A percentile compares a stretch with the other conserved stretches of the same genome.
Evolutionary conservation across 345 rosid species (phyloP).

Genomic region (Viola odorata): DNA sequence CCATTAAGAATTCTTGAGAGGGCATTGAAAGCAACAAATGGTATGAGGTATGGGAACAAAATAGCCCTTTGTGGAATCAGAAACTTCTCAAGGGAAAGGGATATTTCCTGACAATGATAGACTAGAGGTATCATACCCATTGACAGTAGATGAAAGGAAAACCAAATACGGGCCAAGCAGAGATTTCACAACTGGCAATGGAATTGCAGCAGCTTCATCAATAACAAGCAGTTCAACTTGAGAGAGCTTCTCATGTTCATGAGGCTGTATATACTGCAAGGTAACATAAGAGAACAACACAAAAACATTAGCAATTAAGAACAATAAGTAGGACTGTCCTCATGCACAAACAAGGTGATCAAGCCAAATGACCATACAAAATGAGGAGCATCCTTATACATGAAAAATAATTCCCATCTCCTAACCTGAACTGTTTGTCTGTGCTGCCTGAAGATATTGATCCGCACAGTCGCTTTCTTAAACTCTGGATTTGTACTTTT

Average conservation of each 20-base stretch:
- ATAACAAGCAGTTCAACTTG: constrained; percentile 92
- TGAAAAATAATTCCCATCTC: constrained; percentile 3
- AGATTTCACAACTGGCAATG: constrained; percentile 88
- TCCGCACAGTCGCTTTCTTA: constrained; percentile 61
- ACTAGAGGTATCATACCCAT: constrained; percentile 62
- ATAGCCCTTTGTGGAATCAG: too few species aligned
- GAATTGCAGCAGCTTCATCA: constrained; percentile 99
- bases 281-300: constrained; percentile 6
- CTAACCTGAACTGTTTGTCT: constrained; percentile 93
- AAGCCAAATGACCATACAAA: constrained; percentile 3
- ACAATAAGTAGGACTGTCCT: constrained; percentile 7
- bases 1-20: too few species aligned
- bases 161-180: constrained; percentile 90
- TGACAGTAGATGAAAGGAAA: constrained; percentile 91
- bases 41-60: too few species aligned
- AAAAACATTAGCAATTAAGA: constrained; percentile 14
- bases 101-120: neutral
- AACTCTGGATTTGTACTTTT: constrained; percentile 70
- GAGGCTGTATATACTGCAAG: constrained; percentile 88
- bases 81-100: neutral
- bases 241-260: constrained; percentile 90
- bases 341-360: neutral
- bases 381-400: constrained; percentile 4
- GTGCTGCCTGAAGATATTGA: constrained; percentile 84
- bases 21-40: too few species aligned